Conservation (phyloP, 1,284 basidiomycete species). For the Schizopora paradoxa region DNA sequence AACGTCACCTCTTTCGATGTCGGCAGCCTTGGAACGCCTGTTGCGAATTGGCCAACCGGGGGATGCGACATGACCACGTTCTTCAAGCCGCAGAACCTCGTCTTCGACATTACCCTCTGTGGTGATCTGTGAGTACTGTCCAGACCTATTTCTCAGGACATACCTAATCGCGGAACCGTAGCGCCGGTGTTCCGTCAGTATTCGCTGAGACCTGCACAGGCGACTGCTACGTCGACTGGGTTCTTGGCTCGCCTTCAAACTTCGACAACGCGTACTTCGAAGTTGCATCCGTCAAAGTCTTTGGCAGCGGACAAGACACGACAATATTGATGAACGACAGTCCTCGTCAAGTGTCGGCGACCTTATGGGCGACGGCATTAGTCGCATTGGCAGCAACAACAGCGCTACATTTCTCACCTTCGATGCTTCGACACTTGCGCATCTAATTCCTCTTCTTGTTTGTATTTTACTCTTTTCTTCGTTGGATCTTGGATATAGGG, state of each 20-base stretch:
- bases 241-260: constrained; percentile 58
- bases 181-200: constrained; percentile 41
- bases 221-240: constrained; percentile 68
- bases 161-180: constrained; percentile 29
- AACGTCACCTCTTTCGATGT: constrained; percentile 58
- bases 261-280: constrained; percentile 77
- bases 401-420: too few relatives aligned
- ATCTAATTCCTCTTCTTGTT: too few relatives aligned
- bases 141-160: background rate
- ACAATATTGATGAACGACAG: constrained; percentile 10
- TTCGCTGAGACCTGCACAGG: constrained; percentile 64
- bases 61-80: constrained; percentile 55
- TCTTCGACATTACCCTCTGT: constrained; percentile 75
- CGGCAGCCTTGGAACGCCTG: constrained; percentile 56
- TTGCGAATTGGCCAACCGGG: constrained; percentile 59
- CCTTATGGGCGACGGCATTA: constrained; percentile 3
- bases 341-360: background rate
- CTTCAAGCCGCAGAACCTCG: constrained; percentile 63
- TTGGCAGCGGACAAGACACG: constrained; percentile 10
- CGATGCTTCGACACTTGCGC: too few relatives aligned
- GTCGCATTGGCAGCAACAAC: constrained; percentile 1
- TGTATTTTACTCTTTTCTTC: too few relatives aligned
- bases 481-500: too few relatives aligned
- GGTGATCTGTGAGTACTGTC: constrained; percentile 47
- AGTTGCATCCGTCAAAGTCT: constrained; percentile 48